Evolutionary conservation across 2,329 filamentous ascomycete genomes (phyloP), one percentile per base, ranked within the genome.

Genomic region (Chrysosporium queenslandicum): DNA sequence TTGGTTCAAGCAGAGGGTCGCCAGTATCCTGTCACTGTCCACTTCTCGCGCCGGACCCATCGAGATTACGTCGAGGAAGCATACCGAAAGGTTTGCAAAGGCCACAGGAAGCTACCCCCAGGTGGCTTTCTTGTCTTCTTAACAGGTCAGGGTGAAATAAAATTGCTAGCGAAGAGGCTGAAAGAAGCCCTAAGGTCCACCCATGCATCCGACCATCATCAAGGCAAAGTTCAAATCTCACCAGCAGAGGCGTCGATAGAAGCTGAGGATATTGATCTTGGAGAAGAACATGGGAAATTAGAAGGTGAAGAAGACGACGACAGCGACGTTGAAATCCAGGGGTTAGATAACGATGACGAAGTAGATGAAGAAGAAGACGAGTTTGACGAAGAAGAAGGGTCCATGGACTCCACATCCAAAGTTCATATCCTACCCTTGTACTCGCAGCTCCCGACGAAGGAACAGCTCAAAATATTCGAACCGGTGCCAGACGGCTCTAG

Each of bases 371-470:
- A 80, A 16, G 76, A 85, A 45, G 84, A 85, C 45, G 84, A 86
- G 55, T 86, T 77, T 50, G 83, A 87, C 58, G 78, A 86, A 53
- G 80, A 85, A 50, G 74, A 79, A 54, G 75, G 74, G n/a, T 72
- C 75, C 21, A 70, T 74, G 48, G 75, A 76, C 16, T 75, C 81
- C 3, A 80, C 80, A 1, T 81, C 84, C 0, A 71, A 85, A 37
- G 86, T 95, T 64, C 88, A 96, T 60, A 80, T 97, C 7, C 71
- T 98, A n/a, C 91, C 92, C 0, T 78, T 98, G 0, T 98, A 95
- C 70, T 97, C 92, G 2, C 80, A 96, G 49, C 74, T 98, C 0
- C 87, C 91, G 0, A 94, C 90, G 2, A 85, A 83, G 59, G 89
- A 97, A 62, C 92, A 98, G 69, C 78, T 96, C 64, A 81, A 82